Evolutionary conservation across 805 yeast genomes (phyloP).

Genomic region (Saccharomycopsis lassenensis): DNA sequence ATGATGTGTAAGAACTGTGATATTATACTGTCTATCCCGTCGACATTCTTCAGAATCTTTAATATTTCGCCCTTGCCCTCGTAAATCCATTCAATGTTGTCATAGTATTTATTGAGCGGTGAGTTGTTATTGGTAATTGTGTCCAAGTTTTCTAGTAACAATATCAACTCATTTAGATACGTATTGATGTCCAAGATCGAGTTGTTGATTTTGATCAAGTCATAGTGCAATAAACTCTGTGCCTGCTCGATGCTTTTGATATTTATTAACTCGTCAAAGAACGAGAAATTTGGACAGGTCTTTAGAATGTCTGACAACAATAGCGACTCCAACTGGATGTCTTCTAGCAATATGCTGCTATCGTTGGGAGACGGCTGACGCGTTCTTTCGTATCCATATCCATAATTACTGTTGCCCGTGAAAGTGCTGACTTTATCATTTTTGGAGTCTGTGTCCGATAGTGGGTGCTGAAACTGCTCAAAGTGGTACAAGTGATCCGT

Average conservation of each 20-base stretch:
- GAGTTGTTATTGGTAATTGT: conserved; percentile 13
- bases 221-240: conserved; percentile 14
- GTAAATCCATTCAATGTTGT: conserved; percentile 22
- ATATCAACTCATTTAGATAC: conserved; percentile 14
- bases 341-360: no score
- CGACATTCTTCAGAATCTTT: conserved; percentile 19
- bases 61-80: conserved; percentile 22
- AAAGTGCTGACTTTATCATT: neutral
- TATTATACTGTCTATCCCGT: conserved; percentile 21
- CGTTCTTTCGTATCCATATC: no score
- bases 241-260: conserved; percentile 17
- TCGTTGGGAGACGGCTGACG: no score
- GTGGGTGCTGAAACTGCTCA: neutral
- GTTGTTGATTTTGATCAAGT: conserved; percentile 20
- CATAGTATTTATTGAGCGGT: conserved; percentile 16
- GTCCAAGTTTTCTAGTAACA: conserved; percentile 14
- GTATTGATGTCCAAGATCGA: conserved; percentile 26
- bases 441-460: neutral
- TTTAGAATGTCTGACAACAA: conserved; percentile 17
- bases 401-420: no score
- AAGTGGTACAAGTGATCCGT: conserved; percentile 3
- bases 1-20: conserved; percentile 20
- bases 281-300: conserved; percentile 17
- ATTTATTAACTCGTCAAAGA: conserved; percentile 17
- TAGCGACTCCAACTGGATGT: conserved; percentile 10